phyloP scores from a whole-genome alignment of 768 basidiomycete species.

The Cubamyces lactineus region DNA sequence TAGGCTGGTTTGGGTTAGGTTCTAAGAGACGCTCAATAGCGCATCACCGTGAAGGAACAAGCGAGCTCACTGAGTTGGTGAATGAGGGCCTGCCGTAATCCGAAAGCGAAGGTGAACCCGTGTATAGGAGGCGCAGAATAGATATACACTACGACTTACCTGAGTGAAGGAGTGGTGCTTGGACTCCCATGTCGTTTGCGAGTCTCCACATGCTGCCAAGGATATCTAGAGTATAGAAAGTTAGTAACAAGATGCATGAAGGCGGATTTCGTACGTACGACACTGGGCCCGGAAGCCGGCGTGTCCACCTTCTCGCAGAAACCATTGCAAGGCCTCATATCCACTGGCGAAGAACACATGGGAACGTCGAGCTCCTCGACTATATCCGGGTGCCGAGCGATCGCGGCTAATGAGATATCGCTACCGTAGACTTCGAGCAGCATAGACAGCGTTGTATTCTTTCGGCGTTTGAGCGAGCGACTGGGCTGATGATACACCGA shows the following conservation, averaged over 20 bases:
- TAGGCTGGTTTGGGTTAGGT: conserved; percentile 14
- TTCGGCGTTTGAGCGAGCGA: conserved; percentile 6
- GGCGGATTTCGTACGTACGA: conserved; percentile 13
- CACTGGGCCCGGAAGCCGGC: neutral
- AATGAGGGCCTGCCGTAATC: neutral
- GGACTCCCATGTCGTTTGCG: conserved; percentile 29
- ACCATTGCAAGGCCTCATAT: conserved; percentile 24
- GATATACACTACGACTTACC: neutral
- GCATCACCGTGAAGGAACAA: neutral
- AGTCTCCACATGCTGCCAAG: conserved; percentile 29
- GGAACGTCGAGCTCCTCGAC: conserved; percentile 6
- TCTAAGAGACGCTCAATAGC: neutral
- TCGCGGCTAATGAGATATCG: neutral
- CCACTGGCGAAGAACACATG: conserved; percentile 24
- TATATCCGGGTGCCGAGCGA: neutral
- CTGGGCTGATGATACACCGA: conserved; percentile 7
- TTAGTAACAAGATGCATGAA: neutral
- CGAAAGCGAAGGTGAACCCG: neutral
- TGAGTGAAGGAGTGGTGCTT: conserved; percentile 27
- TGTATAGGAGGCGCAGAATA: neutral
- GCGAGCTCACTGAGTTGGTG: conserved; percentile 8
- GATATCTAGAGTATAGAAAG: conserved; percentile 1
- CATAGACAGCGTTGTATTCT: conserved; percentile 9
- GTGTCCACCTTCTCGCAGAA: conserved; percentile 21
- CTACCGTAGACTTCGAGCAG: conserved; percentile 7